Conservation (phyloP, 2,329 filamentous ascomycete species). For the Exophiala lecanii-corni region DNA sequence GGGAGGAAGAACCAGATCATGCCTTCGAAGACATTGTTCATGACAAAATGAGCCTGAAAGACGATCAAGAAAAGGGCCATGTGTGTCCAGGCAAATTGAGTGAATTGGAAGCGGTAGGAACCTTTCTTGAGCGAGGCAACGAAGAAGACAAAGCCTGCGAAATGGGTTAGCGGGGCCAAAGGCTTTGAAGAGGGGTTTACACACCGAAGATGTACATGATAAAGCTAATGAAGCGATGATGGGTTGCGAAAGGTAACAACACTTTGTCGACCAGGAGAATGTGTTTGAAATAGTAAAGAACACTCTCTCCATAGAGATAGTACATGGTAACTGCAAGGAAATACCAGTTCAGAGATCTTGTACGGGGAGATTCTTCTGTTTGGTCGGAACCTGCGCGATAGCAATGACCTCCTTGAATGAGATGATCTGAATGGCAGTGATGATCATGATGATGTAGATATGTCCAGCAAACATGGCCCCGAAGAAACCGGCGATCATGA, state of each 20-base stretch:
- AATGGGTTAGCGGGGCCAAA: neutral
- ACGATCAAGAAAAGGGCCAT: conserved; percentile 98
- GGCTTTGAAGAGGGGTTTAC: conserved; percentile 30
- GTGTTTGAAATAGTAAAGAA: conserved; percentile 99
- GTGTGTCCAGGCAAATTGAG: conserved; percentile 98
- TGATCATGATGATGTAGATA: conserved; percentile 91
- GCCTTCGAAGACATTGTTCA: conserved; percentile 99
- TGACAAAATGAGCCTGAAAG: conserved; percentile 96
- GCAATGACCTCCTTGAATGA: conserved; percentile 99
- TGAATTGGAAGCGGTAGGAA: conserved; percentile 98
- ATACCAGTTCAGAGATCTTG: conserved; percentile 98
- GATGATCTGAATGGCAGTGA: conserved; percentile 90
- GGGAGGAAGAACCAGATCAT: conserved; percentile 99
- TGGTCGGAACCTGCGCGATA: conserved; percentile 89
- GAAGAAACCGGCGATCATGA: conserved; percentile 96
- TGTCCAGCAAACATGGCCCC: conserved; percentile 89
- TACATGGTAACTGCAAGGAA: conserved; percentile 99
- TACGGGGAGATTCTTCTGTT: conserved; percentile 83
- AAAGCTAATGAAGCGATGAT: conserved; percentile 98
- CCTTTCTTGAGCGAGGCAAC: conserved; percentile 90
- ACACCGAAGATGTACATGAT: conserved; percentile 94
- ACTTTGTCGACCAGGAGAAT: conserved; percentile 93
- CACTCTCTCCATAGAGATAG: conserved; percentile 96
- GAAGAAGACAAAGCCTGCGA: conserved; percentile 93
- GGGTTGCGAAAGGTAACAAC: conserved; percentile 85